A percentile compares a stretch with the other conserved stretches of the same genome.
These are phyloP conservation scores for Hanseniaspora jakobsenii DNA, from an alignment of 805 yeast species.

Conservation along the genomic window DNA sequence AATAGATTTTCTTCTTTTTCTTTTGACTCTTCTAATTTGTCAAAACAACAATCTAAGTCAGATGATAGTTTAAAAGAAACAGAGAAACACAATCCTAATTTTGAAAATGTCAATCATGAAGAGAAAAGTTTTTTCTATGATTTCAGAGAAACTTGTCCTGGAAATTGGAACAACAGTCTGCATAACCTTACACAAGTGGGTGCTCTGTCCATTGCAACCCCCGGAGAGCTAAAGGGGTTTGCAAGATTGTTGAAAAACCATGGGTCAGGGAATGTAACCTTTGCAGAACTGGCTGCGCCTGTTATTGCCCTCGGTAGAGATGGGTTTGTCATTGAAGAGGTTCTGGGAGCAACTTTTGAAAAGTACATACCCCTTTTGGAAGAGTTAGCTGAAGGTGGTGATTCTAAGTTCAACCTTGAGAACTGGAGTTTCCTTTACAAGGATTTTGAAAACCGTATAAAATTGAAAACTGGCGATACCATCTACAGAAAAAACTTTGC, in stretches of 20 bases:
- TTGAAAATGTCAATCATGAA: slow-evolving; percentile 22
- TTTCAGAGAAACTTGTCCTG: slow-evolving; percentile 84
- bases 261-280: slow-evolving; percentile 58
- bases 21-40: slow-evolving; percentile 18
- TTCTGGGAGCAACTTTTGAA: slow-evolving; percentile 35
- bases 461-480: slow-evolving; percentile 44
- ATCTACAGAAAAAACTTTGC: slow-evolving; percentile 53
- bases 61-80: too few species aligned
- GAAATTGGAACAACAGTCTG: slow-evolving; percentile 51
- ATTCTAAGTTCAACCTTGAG: slow-evolving; percentile 21
- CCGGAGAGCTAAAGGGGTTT: slow-evolving; percentile 86
- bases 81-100: too few species aligned
- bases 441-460: slow-evolving; percentile 21
- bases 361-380: slow-evolving; percentile 28
- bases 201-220: slow-evolving; percentile 79
- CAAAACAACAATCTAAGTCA: too few species aligned
- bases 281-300: slow-evolving; percentile 67
- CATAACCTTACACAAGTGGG: slow-evolving; percentile 54
- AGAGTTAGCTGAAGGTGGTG: slow-evolving; percentile 11
- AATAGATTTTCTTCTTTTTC: slow-evolving; percentile 21
- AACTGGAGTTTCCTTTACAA: slow-evolving; percentile 50
- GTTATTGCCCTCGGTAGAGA: slow-evolving; percentile 50
- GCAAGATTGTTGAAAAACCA: slow-evolving; percentile 45
- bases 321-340: slow-evolving; percentile 50
- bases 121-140: slow-evolving; percentile 44